A percentile compares a stretch with the other conserved stretches of the same genome.
These are phyloP conservation scores for Quercus engelmannii DNA, from an alignment of 306 rosid species.

Conservation along the genomic window DNA sequence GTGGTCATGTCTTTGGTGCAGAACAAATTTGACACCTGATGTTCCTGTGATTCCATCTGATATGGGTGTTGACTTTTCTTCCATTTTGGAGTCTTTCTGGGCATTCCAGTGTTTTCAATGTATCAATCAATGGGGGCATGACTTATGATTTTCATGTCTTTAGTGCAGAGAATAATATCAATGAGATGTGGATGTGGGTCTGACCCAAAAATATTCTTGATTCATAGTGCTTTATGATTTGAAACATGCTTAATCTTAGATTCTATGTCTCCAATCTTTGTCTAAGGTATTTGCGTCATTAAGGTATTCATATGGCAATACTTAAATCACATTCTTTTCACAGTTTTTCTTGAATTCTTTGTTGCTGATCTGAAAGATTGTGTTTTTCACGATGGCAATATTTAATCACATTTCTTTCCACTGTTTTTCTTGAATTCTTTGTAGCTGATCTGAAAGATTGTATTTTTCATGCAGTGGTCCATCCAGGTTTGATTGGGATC, in stretches of 20 bases:
- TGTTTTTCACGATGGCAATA: slow-evolving; percentile 18
- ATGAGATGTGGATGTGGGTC: not conserved
- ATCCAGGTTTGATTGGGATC: slow-evolving; percentile 88
- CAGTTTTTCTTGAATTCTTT: not conserved
- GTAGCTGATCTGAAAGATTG: not conserved
- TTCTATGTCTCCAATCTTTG: not conserved
- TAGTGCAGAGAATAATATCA: not conserved
- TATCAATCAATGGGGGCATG: not conserved
- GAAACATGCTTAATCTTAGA: not conserved
- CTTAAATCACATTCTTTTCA: not conserved
- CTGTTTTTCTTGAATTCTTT: not conserved
- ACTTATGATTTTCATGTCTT: not conserved
- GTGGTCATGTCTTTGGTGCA: too few species aligned
- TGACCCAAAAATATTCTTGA: not conserved
- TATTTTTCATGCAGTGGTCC: slow-evolving; percentile 68
- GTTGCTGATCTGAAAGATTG: not conserved
- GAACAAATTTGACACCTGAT: too few species aligned
- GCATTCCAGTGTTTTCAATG: too few species aligned
- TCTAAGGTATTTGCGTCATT: not conserved
- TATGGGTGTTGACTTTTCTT: too few species aligned
- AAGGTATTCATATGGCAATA: not conserved
- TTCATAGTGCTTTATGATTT: not conserved
- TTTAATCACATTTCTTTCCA: not conserved
- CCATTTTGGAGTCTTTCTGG: too few species aligned
- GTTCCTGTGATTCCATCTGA: too few species aligned